Base-by-base conservation (phyloP, 78 protist species). In the Pigoraptor vietnamica region DNA sequence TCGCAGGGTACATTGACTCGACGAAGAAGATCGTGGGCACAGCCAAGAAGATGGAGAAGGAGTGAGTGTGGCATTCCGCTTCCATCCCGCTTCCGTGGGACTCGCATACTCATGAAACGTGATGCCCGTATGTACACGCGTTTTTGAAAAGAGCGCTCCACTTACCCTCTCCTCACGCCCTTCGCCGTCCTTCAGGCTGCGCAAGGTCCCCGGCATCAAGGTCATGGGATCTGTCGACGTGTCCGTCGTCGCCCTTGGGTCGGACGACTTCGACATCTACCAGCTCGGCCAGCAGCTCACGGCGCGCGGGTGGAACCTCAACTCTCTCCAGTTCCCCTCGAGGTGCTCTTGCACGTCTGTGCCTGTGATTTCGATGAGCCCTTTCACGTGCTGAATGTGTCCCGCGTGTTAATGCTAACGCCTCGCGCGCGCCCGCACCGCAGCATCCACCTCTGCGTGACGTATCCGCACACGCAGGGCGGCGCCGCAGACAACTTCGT, bases 361-460 rank as follows among this genome's bases (percentile, higher is more conserved):
- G 36, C 79, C 67, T 87, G 32, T 33, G 9, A 29, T 23, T n/a
- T n/a, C n/a, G n/a, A n/a, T n/a, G n/a, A n/a, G 2, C 56, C 14
- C 56, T 40, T 14, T 40, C 56, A 19, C 56, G 2, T 14, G 2
- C 56, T 40, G 25, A 19, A 2, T 40, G 25, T 40, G 25, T 40
- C 56, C 14, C 56, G 2, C 56, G 2, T 14, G 14, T 19, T n/a
- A n/a, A n/a, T n/a, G n/a, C n/a, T n/a, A n/a, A 84, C 37, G 88
- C 2, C n/a, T 84, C 24, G 88, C n/a, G 14, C 36, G 25, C 10
- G 2, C 56, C 29, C 29, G n/a, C 90, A 34, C 40, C 81, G 37
- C 56, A 91, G 93, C 93, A 40, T 92, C 25, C 93, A 92, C 90
- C 21, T 87, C 24, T 92, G 93, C 90, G 25, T 40, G 36, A 92